Conservation (phyloP, 2,329 filamentous ascomycete genomes). For the Alternaria angustiovoidea region DNA sequence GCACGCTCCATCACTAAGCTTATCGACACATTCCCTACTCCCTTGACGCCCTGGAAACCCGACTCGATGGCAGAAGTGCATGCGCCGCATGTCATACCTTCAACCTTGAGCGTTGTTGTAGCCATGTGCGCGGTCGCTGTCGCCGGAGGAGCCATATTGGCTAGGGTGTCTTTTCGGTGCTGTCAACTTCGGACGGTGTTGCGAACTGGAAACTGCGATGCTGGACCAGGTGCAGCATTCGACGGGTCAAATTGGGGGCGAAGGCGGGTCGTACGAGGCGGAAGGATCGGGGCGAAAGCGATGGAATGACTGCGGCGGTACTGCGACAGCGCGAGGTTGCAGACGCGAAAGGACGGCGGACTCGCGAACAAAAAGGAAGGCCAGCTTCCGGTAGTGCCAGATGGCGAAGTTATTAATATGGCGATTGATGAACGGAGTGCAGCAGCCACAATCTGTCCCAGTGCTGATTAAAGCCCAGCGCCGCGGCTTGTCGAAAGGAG, state of each 20-base stretch:
- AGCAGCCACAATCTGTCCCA: conserved; percentile 24
- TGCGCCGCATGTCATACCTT: conserved; percentile 87
- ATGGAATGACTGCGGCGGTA: conserved; percentile 14
- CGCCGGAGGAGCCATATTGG: conserved; percentile 38
- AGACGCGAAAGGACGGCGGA: conserved; percentile 8
- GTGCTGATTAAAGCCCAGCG: conserved; percentile 25
- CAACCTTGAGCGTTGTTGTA: conserved; percentile 88
- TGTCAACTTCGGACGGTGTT: neutral
- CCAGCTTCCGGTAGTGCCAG: conserved; percentile 42
- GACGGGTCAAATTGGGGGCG: conserved; percentile 25
- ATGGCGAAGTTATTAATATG: conserved; percentile 35
- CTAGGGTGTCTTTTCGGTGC: conserved; percentile 11
- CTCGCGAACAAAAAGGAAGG: conserved; percentile 31
- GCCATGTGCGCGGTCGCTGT: conserved; percentile 68
- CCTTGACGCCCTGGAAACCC: conserved; percentile 82
- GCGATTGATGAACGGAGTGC: conserved; percentile 18
- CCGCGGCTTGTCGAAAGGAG: conserved; percentile 25
- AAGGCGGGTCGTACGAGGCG: conserved; percentile 25
- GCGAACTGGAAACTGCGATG: conserved; percentile 5
- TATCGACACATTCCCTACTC: conserved; percentile 86
- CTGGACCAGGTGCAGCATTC: conserved; percentile 3
- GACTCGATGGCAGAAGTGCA: conserved; percentile 96
- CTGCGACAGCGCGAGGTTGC: conserved; percentile 20
- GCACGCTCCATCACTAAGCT: conserved; percentile 95
- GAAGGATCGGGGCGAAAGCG: conserved; percentile 13